phyloP scores from a whole-genome alignment of 2,329 filamentous ascomycete species.

The Fusarium sarcochroum region DNA sequence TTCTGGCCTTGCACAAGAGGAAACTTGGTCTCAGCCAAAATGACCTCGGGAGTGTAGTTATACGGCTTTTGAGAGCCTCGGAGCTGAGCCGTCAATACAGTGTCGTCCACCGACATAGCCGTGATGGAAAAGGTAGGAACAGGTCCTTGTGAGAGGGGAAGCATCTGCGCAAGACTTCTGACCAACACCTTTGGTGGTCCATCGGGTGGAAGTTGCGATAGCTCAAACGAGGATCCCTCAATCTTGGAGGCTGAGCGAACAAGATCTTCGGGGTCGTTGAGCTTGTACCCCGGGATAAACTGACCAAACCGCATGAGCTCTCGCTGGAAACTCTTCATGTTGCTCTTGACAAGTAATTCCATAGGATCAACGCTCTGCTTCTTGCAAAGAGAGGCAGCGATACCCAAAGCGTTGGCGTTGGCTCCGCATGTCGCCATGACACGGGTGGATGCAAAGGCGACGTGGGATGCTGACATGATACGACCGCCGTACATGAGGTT shows the following conservation, averaged over 20 bases:
- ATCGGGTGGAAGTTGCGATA: not conserved
- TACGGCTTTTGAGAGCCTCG: slow-evolving; percentile 13
- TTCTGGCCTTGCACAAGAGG: not conserved
- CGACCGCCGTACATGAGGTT: slow-evolving; percentile 30
- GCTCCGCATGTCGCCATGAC: slow-evolving; percentile 28
- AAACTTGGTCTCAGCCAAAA: slow-evolving; percentile 6
- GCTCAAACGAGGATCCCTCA: not conserved
- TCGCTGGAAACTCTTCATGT: slow-evolving; percentile 15
- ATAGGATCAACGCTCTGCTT: not conserved
- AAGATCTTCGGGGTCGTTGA: slow-evolving; percentile 14
- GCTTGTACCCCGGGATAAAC: slow-evolving; percentile 23
- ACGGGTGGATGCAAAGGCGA: slow-evolving; percentile 21
- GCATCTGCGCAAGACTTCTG: slow-evolving; percentile 21
- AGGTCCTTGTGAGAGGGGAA: not conserved
- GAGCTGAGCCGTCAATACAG: not conserved
- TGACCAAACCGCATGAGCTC: slow-evolving; percentile 27
- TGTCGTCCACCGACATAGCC: slow-evolving; percentile 9
- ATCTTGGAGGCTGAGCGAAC: slow-evolving; percentile 9
- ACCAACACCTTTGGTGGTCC: slow-evolving; percentile 18
- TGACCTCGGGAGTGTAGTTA: slow-evolving; percentile 16
- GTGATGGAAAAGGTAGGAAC: slow-evolving; percentile 9
- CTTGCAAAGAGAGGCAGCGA: slow-evolving; percentile 18
- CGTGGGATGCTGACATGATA: slow-evolving; percentile 25
- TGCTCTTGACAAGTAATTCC: not conserved
- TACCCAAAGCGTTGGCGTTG: slow-evolving; percentile 20